phyloP scores from a whole-genome alignment of 352 stramenopile species.

The Phytopythium helicoides region DNA sequence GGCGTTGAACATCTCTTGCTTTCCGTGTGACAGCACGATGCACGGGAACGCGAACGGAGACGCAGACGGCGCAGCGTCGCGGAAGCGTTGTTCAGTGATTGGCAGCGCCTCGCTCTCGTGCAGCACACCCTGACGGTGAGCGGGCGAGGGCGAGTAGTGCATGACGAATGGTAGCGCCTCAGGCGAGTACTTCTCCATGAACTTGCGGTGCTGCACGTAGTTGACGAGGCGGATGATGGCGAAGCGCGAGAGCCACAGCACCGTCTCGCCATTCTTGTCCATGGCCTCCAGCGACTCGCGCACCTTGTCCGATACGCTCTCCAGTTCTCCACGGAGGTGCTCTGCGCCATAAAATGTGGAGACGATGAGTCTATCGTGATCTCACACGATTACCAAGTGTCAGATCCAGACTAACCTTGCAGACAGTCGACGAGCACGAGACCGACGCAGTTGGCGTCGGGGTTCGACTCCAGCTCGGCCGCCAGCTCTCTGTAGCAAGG shows the following conservation, averaged over 20 bases:
- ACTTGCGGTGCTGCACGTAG: conserved; percentile 59
- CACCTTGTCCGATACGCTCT: conserved; percentile 59
- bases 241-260: conserved; percentile 47
- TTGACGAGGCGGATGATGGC: conserved; percentile 72
- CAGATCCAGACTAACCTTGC: conserved; percentile 25
- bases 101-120: conserved; percentile 58
- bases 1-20: conserved; percentile 61
- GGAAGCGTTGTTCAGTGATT: conserved; percentile 60
- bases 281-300: conserved; percentile 50
- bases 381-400: not conserved
- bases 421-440: conserved; percentile 74
- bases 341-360: too few relatives aligned
- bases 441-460: conserved; percentile 37
- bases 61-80: conserved; percentile 15
- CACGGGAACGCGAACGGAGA: conserved; percentile 50
- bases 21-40: conserved; percentile 69
- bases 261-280: conserved; percentile 59
- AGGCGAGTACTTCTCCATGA: conserved; percentile 47
- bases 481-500: conserved; percentile 50
- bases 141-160: conserved; percentile 61
- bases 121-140: conserved; percentile 53
- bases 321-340: conserved; percentile 52
- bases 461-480: conserved; percentile 30
- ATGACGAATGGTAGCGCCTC: conserved; percentile 54
- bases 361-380: not conserved